These are phyloP conservation scores for Anisogramma anomala DNA, from an alignment of 2,329 filamentous ascomycete genomes.

Conservation along the genomic window DNA sequence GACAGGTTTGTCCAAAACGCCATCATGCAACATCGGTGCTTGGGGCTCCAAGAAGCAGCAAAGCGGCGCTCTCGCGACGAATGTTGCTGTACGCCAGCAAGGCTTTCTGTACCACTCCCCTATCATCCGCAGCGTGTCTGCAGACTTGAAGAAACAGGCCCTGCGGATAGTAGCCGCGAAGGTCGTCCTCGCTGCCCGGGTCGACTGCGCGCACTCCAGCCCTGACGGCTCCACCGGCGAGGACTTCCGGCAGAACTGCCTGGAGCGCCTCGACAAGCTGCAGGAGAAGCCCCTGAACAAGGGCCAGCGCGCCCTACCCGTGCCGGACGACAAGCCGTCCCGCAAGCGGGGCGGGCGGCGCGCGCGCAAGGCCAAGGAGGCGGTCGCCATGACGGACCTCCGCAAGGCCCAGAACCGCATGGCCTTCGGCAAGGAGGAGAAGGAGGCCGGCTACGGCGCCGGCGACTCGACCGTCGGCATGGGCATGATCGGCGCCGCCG, in stretches of 20 bases:
- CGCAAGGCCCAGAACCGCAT: slow-evolving; percentile 93
- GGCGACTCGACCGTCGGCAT: slow-evolving; percentile 78
- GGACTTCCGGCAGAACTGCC: slow-evolving; percentile 67
- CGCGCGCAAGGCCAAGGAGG: slow-evolving; percentile 90
- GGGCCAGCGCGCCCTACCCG: slow-evolving; percentile 72
- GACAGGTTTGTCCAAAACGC: slow-evolving; percentile 79
- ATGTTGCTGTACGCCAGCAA: slow-evolving; percentile 80
- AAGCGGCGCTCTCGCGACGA: slow-evolving; percentile 72
- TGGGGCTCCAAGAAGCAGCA: slow-evolving; percentile 83
- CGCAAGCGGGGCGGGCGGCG: slow-evolving; percentile 84
- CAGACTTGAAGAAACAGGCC: slow-evolving; percentile 80
- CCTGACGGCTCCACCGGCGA: slow-evolving; percentile 75
- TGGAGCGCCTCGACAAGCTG: slow-evolving; percentile 81
- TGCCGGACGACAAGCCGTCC: slow-evolving; percentile 88
- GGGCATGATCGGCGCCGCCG: slow-evolving; percentile 86
- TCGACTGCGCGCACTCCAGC: slow-evolving; percentile 74
- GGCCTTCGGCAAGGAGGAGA: slow-evolving; percentile 91
- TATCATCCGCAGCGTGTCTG: slow-evolving; percentile 73
- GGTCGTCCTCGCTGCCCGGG: slow-evolving; percentile 81
- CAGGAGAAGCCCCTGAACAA: slow-evolving; percentile 87
- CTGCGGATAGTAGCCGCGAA: slow-evolving; percentile 93
- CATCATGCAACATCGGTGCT: slow-evolving; percentile 82
- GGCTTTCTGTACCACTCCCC: slow-evolving; percentile 89
- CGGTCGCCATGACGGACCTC: slow-evolving; percentile 90
- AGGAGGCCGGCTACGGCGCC: slow-evolving; percentile 79